These are phyloP conservation scores for Phylloporus arenicola DNA, from an alignment of 768 basidiomycete species.

Conservation along the genomic window DNA sequence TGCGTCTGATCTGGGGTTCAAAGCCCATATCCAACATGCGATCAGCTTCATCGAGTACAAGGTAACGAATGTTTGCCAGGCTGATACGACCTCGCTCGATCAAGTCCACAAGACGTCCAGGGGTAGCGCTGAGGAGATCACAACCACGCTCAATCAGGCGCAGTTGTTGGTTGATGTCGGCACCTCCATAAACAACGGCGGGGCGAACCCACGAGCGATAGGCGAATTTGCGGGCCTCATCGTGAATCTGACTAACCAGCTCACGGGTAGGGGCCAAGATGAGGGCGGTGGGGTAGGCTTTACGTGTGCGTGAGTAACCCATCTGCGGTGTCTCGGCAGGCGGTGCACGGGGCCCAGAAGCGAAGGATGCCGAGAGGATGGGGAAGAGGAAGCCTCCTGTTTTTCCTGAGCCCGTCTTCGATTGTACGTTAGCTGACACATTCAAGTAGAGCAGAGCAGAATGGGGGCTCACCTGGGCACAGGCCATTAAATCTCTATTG, in stretches of 20 bases:
- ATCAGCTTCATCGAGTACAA: slow-evolving; percentile 98
- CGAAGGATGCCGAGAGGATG: slow-evolving; percentile 90
- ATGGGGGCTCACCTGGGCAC: slow-evolving; percentile 64
- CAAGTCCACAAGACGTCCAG: slow-evolving; percentile 95
- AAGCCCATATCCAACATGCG: slow-evolving; percentile 99
- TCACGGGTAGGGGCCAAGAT: slow-evolving; percentile 98
- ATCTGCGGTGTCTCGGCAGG: slow-evolving; percentile 46
- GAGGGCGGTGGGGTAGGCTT: slow-evolving; percentile 95
- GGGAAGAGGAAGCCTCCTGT: slow-evolving; percentile 99
- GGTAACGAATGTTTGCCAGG: slow-evolving; percentile 92
- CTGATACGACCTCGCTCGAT: slow-evolving; percentile 98
- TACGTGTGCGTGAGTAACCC: slow-evolving; percentile 66
- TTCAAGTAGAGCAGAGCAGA: slow-evolving; percentile 4
- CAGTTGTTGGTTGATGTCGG: slow-evolving; percentile 94
- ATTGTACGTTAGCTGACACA: slow-evolving; percentile 17
- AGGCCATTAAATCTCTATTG: slow-evolving; percentile 89
- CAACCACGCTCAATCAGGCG: slow-evolving; percentile 94
- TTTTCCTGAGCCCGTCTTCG: slow-evolving; percentile 97
- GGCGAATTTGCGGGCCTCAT: slow-evolving; percentile 97
- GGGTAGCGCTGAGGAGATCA: slow-evolving; percentile 94
- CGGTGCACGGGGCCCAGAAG: slow-evolving; percentile 69
- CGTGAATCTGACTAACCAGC: slow-evolving; percentile 98
- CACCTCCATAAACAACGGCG: slow-evolving; percentile 98
- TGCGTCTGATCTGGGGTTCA: slow-evolving; percentile 97
- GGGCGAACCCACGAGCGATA: slow-evolving; percentile 99